Evolutionary conservation across 345 rosid genomes (phyloP).

Genomic region (Salix koriyanagi): DNA sequence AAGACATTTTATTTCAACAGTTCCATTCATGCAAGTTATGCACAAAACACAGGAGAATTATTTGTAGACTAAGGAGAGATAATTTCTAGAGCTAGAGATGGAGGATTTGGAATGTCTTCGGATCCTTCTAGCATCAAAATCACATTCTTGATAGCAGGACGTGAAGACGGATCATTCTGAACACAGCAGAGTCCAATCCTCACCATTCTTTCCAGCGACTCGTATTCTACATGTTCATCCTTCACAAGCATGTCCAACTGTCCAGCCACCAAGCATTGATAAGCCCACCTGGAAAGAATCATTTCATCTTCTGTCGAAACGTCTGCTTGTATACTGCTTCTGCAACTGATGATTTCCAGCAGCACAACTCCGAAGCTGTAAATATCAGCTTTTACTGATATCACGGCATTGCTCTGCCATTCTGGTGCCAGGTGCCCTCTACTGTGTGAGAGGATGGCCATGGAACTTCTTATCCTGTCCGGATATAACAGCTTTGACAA

Average conservation of each 20-base stretch:
- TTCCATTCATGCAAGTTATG: background rate
- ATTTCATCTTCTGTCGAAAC: slow-evolving; percentile 10
- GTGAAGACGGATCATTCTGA: slow-evolving; percentile 6
- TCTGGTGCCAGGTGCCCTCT: slow-evolving; percentile 28
- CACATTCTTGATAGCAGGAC: slow-evolving; percentile 11
- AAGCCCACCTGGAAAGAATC: slow-evolving; percentile 23
- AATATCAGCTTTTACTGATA: slow-evolving; percentile 16
- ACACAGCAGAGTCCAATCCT: slow-evolving; percentile 12
- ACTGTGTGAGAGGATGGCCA: background rate
- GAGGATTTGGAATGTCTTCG: background rate
- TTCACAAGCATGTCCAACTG: slow-evolving; percentile 18
- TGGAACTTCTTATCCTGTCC: slow-evolving; percentile 10
- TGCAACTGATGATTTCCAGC: slow-evolving; percentile 28
- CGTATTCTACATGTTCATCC: slow-evolving; percentile 2
- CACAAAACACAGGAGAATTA: background rate
- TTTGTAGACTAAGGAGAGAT: background rate
- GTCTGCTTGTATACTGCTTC: slow-evolving; percentile 4
- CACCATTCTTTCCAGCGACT: slow-evolving; percentile 6
- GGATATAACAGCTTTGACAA: slow-evolving; percentile 25
- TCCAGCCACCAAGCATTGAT: slow-evolving; percentile 1
- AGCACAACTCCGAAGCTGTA: slow-evolving; percentile 31
- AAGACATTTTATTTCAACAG: too few species aligned
- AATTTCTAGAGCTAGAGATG: background rate
- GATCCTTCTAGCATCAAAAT: slow-evolving; percentile 12
- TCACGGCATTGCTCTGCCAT: slow-evolving; percentile 6